Percentiles rank a stretch among this genome's conserved stretches.
Evolutionary conservation across 768 basidiomycete species (phyloP).

Genomic region (Tremella fuciformis): DNA sequence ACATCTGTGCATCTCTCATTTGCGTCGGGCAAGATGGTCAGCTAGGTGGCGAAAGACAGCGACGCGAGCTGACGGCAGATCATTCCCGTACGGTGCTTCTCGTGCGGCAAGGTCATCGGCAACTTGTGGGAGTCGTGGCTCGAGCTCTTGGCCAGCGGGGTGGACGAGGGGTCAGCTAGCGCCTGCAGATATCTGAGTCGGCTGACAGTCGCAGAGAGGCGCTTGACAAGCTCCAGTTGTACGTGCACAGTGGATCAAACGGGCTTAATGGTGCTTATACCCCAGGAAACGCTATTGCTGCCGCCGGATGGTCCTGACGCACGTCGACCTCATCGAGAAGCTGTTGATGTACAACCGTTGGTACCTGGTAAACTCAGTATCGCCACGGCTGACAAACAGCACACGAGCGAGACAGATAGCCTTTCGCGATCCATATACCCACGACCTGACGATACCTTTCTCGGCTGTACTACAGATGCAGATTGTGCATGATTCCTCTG

Average conservation of each 20-base stretch:
- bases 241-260: conserved; percentile 7
- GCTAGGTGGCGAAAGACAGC: neutral
- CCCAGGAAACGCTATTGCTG: conserved; percentile 84
- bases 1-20: neutral
- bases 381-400: conserved; percentile 10
- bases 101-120: conserved; percentile 94
- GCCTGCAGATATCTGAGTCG: conserved; percentile 1
- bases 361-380: too few relatives aligned
- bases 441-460: conserved; percentile 2
- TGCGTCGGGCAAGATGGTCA: conserved; percentile 19
- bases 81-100: conserved; percentile 92
- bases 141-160: conserved; percentile 72
- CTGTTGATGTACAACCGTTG: conserved; percentile 90
- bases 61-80: conserved; percentile 61
- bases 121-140: conserved; percentile 93
- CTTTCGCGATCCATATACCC: neutral
- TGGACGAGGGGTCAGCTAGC: conserved; percentile 76
- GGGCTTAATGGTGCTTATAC: conserved; percentile 10
- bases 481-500: conserved; percentile 10
- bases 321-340: conserved; percentile 97
- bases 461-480: neutral
- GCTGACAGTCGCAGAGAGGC: conserved; percentile 64
- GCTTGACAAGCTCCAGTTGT: conserved; percentile 77
- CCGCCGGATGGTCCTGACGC: conserved; percentile 92
- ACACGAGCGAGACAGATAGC: conserved; percentile 12